Base-by-base conservation (phyloP, 345 rosid genomes). In the Chamaenerion angustifolium region DNA sequence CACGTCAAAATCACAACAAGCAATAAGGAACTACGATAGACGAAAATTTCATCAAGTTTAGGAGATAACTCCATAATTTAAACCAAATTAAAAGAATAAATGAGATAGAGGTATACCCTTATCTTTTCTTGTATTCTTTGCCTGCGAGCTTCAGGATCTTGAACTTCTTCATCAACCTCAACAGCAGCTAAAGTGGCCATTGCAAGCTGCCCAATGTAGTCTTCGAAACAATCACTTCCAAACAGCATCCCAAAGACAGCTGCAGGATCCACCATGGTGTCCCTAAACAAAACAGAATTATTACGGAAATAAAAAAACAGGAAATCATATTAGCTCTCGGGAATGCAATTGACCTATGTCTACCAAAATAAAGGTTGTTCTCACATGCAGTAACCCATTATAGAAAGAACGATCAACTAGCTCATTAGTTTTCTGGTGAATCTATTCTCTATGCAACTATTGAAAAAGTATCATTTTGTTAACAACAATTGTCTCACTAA, bases 231-330 rank as follows among this genome's bases (percentile, higher is more conserved):
- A 27, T 92, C 95, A 40, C 96, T 88, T 40, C 95, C 96, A 46
- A 92, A 87, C 43, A 85, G 72, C 96, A 84, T 84, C 43, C 96
- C 95, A 62, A 92, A 92, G 8, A 92, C 94, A 46, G 88, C 73
- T 43, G 95, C 59, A 67, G 99, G 92, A 48, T 93, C 99, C 63
- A 82, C 56, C 94, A 93, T 93, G 48, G 77, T 51, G 25, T 80
- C 92, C 75, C 99, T 93, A 61, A 44, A 50, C 71, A 51, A 51
- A 16, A 47, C 10, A 56, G 40, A 12, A 21, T n/a, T 47, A 42
- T 46, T 10, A 57, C 37, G 3, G 5, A 31, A 31, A 21, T 2
- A 21, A 21, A 4, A 31, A 2, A 31, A 31, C 37, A 23, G 27
- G 27, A 23, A 5, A 23, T 23, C 27, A 23, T 5, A 23, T 23